These are phyloP conservation scores for Lathyrus oleraceus DNA, from an alignment of 306 rosid species.

Conservation along the genomic window DNA sequence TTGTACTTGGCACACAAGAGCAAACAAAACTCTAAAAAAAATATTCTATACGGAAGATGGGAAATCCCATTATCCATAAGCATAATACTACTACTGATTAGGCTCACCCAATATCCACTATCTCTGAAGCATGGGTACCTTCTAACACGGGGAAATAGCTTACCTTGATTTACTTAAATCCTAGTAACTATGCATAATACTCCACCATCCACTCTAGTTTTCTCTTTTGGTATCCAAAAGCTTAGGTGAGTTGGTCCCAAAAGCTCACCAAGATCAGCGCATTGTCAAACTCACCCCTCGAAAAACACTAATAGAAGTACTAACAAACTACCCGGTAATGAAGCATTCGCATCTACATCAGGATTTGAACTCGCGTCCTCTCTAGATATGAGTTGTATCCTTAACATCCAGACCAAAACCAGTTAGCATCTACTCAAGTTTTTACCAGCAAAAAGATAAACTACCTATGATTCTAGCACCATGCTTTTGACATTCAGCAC, in stretches of 20 bases:
- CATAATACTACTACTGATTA: background rate
- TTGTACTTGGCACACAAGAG: background rate
- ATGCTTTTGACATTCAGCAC: slow-evolving; percentile 25
- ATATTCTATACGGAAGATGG: background rate
- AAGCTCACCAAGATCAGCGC: background rate
- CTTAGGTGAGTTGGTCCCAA: too few species aligned
- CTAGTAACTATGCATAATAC: too few species aligned
- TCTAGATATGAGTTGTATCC: background rate
- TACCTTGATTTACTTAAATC: too few species aligned
- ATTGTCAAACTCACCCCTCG: background rate
- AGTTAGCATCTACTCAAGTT: background rate
- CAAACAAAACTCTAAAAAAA: background rate
- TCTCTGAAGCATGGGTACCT: too few species aligned
- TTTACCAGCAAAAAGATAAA: background rate
- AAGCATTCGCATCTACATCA: background rate
- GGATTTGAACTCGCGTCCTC: background rate
- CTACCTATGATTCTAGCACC: slow-evolving; percentile 3
- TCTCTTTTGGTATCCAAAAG: background rate
- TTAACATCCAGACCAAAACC: background rate
- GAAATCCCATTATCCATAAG: slow-evolving; percentile 12
- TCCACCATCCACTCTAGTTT: slow-evolving; percentile 1
- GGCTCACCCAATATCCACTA: background rate
- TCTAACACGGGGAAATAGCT: too few species aligned
- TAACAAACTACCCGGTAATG: background rate
- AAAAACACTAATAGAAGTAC: background rate